Base-by-base conservation (phyloP, 2,329 filamentous ascomycete genomes). In the Aurifilum marmelostoma region DNA sequence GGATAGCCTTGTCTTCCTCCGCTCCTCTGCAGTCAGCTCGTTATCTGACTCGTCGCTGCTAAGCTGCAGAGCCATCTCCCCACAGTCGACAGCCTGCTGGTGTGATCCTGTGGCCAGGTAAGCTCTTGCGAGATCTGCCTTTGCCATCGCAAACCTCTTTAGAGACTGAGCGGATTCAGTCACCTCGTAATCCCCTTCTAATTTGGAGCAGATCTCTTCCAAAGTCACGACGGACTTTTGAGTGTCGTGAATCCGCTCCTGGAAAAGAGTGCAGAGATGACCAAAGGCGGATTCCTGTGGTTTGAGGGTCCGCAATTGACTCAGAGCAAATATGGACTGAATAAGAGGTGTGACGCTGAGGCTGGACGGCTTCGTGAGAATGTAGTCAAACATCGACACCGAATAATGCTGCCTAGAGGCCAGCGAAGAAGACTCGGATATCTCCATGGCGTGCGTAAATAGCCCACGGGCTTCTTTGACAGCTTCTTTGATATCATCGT, bases 401-500 rank as follows among this genome's bases (percentile, higher is more conserved):
- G 93, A 86, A 76, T 94, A 98, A 77, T 95, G 92, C 39, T 90
- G 88, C 76, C 94, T 92, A 0, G 91, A 89, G 5, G 93, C 83
- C 2, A 90, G 78, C 0, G 91, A 90, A 0, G 92, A 91, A 0
- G 93, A 91, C 71, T 93, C 92, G 0, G 93, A 90, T 63, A 99
- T 95, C 72, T 97, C 94, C 82, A 97, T 96, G 0, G 96, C 95
- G 77, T 99, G 96, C 1, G 92, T 94, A 76, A 97, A 97, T 12
- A 98, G 87, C 14, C 90, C 89, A 29, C 93, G 86, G 1, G 95
- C 94, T 64, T 71, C 69, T 71, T 87, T 89, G 0, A 82, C 74
- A 71, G 65, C 65, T 79, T 97, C 94, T 71, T 87, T 89, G 0
- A 82, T 74, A 71, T 97, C 91, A 1, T 92, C 94, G 37, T 69